These are phyloP conservation scores for Gentiana straminea DNA, from an alignment of 257 asterid genomes.

Conservation along the genomic window DNA sequence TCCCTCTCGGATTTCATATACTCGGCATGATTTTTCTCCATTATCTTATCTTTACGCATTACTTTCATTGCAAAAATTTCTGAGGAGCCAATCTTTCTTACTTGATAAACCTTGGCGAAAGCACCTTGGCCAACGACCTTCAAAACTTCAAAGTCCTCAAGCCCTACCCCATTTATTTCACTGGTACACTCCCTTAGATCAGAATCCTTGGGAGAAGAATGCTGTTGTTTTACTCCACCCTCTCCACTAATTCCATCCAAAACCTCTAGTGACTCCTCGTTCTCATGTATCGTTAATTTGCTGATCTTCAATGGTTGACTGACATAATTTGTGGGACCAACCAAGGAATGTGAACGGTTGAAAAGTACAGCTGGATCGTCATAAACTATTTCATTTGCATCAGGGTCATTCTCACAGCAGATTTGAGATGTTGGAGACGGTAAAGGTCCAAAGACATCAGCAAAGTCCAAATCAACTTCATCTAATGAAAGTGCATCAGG, in stretches of 20 bases:
- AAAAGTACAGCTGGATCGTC: conserved; percentile 45
- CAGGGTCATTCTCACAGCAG: conserved; percentile 23
- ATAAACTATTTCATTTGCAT: conserved; percentile 23
- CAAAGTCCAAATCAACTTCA: conserved; percentile 46
- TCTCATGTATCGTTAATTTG: conserved; percentile 30
- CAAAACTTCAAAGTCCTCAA: conserved; percentile 58
- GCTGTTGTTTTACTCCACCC: conserved; percentile 17
- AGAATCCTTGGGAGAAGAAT: conserved; percentile 11
- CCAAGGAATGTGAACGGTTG: conserved; percentile 53
- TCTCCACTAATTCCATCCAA: conserved; percentile 21
- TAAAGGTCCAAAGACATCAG: conserved; percentile 61
- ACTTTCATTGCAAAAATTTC: conserved; percentile 81
- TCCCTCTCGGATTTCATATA: conserved; percentile 82
- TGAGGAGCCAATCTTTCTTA: conserved; percentile 46
- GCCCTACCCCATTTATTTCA: conserved; percentile 28
- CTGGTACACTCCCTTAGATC: conserved; percentile 11
- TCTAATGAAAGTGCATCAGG: conserved; percentile 26
- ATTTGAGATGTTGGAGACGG: conserved; percentile 21
- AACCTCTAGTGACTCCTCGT: conserved; percentile 26
- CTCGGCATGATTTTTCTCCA: conserved; percentile 64
- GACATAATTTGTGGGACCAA: conserved; percentile 45
- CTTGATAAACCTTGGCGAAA: conserved; percentile 79
- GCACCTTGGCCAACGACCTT: conserved; percentile 89
- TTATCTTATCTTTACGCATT: conserved; percentile 61
- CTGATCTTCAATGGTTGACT: conserved; percentile 29